A percentile compares a stretch with the other conserved stretches of the same genome.
Evolutionary conservation across 2,329 filamentous ascomycete species (phyloP).

Genomic region (Ophiostoma sp.): DNA sequence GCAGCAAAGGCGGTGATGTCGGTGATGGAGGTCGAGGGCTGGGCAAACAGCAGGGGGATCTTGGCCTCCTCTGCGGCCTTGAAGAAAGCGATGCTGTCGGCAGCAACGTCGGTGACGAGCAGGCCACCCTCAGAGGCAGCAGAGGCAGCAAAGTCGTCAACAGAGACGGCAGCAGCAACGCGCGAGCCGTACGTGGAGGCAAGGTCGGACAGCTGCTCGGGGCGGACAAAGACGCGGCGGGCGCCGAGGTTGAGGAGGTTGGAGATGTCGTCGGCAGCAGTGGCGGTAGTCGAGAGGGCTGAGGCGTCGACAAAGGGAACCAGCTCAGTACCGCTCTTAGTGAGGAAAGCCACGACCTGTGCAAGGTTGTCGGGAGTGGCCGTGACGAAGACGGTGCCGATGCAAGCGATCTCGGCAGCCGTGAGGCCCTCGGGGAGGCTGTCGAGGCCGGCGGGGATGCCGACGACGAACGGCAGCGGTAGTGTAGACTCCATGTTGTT

Average conservation of each 20-base stretch:
- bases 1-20: constrained; percentile 45
- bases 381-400: constrained; percentile 56
- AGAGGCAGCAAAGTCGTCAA: constrained; percentile 24
- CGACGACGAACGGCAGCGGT: constrained; percentile 58
- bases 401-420: constrained; percentile 52
- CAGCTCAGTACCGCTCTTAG: constrained; percentile 47
- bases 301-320: constrained; percentile 74
- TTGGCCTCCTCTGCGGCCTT: constrained; percentile 40
- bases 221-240: constrained; percentile 73
- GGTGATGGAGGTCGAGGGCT: constrained; percentile 41
- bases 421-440: constrained; percentile 46
- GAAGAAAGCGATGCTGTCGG: constrained; percentile 44
- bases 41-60: constrained; percentile 47
- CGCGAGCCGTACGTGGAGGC: constrained; percentile 49
- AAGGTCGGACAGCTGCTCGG: constrained; percentile 59
- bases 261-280: constrained; percentile 61
- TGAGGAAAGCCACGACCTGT: constrained; percentile 44
- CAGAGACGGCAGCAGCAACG: constrained; percentile 49
- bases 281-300: constrained; percentile 48
- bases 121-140: constrained; percentile 44
- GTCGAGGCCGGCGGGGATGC: constrained; percentile 45
- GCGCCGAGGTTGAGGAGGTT: constrained; percentile 81
- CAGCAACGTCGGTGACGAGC: constrained; percentile 46
- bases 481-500: constrained; percentile 57
- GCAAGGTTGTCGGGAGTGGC: constrained; percentile 41